A percentile compares a stretch with the other conserved stretches of the same genome.
These are phyloP conservation scores for Penicillium pulvis DNA, from an alignment of 495 filamentous ascomycete species.

Conservation along the genomic window DNA sequence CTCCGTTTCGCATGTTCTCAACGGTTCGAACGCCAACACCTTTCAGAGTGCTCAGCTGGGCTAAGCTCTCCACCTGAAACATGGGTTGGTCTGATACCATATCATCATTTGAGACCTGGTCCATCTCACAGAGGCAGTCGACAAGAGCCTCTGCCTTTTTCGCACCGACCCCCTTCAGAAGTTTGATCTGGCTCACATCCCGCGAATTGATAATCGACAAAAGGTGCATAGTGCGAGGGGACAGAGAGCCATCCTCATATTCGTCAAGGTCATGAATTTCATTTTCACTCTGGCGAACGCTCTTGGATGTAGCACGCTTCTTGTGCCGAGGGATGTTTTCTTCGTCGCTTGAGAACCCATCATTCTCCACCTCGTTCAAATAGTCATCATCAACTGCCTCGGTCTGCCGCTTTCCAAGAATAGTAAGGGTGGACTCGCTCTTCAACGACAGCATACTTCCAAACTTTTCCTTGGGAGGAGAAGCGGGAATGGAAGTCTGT, in stretches of 20 bases:
- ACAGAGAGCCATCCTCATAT: constrained; percentile 41
- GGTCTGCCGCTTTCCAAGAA: constrained; percentile 35
- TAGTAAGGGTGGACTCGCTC: constrained; percentile 31
- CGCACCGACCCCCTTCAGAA: constrained; percentile 65
- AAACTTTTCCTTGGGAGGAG: constrained; percentile 29
- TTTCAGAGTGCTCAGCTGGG: constrained; percentile 49
- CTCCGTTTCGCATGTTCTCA: constrained; percentile 55
- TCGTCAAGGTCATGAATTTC: constrained; percentile 28
- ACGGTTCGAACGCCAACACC: constrained; percentile 56
- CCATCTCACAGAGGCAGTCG: constrained; percentile 53
- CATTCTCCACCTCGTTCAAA: constrained; percentile 28
- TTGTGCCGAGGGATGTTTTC: constrained; percentile 36
- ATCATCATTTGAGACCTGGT: constrained; percentile 28
- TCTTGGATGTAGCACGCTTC: constrained; percentile 42
- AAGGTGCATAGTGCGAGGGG: constrained; percentile 70
- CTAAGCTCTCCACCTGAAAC: constrained; percentile 45
- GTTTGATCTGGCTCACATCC: constrained; percentile 65
- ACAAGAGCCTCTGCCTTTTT: constrained; percentile 59
- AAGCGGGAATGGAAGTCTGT: constrained; percentile 19
- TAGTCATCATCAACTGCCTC: constrained; percentile 37
- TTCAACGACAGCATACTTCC: constrained; percentile 47
- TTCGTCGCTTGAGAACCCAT: constrained; percentile 31
- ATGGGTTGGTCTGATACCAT: constrained; percentile 26
- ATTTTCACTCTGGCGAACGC: constrained; percentile 21
- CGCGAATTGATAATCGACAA: constrained; percentile 85